Percentiles rank a stretch among this genome's conserved stretches.
Evolutionary conservation across 1,284 basidiomycete genomes (phyloP).

Genomic region (Fistulinella cinereoalba): DNA sequence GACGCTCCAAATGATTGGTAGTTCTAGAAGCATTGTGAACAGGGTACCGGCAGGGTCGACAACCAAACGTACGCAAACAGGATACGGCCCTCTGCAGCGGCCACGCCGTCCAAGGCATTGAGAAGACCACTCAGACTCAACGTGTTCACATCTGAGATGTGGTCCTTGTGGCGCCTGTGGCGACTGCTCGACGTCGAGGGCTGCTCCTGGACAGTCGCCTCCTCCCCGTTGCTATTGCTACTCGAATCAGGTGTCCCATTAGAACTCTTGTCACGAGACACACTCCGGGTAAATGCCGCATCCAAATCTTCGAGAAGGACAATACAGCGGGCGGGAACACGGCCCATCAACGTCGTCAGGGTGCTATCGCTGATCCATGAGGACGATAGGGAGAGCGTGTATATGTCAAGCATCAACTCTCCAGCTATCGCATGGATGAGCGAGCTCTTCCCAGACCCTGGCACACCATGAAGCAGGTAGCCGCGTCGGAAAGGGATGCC

Average conservation of each 20-base stretch:
- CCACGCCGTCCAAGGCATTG: constrained; percentile 85
- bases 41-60: not conserved
- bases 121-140: constrained; percentile 77
- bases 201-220: constrained; percentile 33
- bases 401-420: constrained; percentile 77
- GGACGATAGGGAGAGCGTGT: constrained; percentile 71
- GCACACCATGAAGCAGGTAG: constrained; percentile 78
- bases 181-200: constrained; percentile 35
- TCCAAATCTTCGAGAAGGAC: constrained; percentile 83
- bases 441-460: constrained; percentile 79
- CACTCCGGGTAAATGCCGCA: constrained; percentile 75
- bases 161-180: constrained; percentile 51
- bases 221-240: constrained; percentile 37
- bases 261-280: constrained; percentile 53
- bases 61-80: constrained; percentile 67
- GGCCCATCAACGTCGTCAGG: constrained; percentile 74
- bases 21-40: constrained; percentile 43
- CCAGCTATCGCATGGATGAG: constrained; percentile 83
- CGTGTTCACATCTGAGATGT: constrained; percentile 73
- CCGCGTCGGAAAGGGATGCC: constrained; percentile 82
- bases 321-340: constrained; percentile 79
- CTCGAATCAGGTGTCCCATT: constrained; percentile 43
- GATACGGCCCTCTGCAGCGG: constrained; percentile 77
- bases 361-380: constrained; percentile 78
- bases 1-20: constrained; percentile 79